phyloP scores from a whole-genome alignment of 176 grass and related monocot genomes.

The Saccharum spontaneum region DNA sequence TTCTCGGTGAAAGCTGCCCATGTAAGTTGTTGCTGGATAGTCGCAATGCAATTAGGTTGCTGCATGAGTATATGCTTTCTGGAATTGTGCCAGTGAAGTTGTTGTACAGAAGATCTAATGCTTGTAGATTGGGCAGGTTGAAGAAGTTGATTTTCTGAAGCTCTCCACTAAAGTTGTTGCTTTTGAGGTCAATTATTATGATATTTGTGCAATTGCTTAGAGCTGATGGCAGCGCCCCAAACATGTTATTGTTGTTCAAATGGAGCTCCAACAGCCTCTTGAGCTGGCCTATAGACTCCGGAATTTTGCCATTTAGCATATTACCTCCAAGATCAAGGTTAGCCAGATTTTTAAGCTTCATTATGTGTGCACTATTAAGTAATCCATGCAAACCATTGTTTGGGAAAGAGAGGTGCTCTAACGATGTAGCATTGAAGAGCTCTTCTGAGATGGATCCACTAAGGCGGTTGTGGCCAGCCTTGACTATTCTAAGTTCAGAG shows the following conservation, averaged over 20 bases:
- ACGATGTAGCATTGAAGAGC: conserved; percentile 8
- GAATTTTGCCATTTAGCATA: not conserved
- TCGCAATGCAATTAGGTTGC: conserved; percentile 25
- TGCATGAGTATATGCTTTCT: conserved; percentile 51
- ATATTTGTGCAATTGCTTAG: conserved; percentile 36
- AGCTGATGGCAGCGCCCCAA: conserved; percentile 19
- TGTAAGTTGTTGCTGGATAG: not conserved
- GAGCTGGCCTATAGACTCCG: conserved; percentile 24
- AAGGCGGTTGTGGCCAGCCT: conserved; percentile 16
- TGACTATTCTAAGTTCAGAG: not conserved
- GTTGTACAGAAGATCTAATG: not conserved
- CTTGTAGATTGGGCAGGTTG: not conserved
- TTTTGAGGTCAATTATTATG: not conserved
- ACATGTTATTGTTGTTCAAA: conserved; percentile 26
- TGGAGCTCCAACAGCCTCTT: conserved; percentile 17
- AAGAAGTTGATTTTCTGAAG: conserved; percentile 35
- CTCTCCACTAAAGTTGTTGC: conserved; percentile 22
- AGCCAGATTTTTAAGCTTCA: conserved; percentile 8
- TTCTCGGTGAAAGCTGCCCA: conserved; percentile 29
- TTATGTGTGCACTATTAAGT: not conserved
- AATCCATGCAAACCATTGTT: not conserved
- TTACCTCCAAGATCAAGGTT: conserved; percentile 37
- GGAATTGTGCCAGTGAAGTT: conserved; percentile 30
- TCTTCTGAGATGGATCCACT: conserved; percentile 18
- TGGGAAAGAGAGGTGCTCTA: conserved; percentile 19